phyloP scores from a whole-genome alignment of 1,139 yeast species.

The Lodderomyces pseudojiufengensis region DNA sequence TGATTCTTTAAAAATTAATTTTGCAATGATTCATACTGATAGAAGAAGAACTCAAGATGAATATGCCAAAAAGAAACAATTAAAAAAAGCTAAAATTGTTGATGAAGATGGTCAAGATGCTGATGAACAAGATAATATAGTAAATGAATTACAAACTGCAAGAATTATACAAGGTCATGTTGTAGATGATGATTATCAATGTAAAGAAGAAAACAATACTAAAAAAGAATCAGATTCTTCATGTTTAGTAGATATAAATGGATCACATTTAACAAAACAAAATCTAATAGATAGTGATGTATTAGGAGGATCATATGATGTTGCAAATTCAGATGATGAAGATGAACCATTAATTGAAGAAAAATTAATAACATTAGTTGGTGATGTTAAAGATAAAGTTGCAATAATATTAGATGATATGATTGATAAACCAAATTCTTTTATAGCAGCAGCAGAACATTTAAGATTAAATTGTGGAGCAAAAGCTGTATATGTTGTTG shows the following conservation, averaged over 20 bases:
- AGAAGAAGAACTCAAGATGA: constrained; percentile 84
- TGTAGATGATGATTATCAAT: constrained; percentile 73
- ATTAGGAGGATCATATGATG: constrained; percentile 82
- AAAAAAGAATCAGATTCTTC: no score
- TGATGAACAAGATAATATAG: constrained; percentile 54
- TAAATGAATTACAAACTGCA: constrained; percentile 90
- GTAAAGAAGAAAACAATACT: constrained; percentile 8
- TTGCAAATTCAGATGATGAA: constrained; percentile 71
- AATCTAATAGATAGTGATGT: constrained; percentile 43
- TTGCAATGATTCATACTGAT: constrained; percentile 99
- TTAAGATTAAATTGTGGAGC: constrained; percentile 95
- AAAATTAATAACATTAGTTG: constrained; percentile 90
- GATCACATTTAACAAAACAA: constrained; percentile 4
- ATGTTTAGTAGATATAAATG: constrained; percentile 1
- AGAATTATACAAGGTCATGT: constrained; percentile 96
- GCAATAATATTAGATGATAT: constrained; percentile 95
- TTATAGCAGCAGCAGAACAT: constrained; percentile 97
- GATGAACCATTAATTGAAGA: constrained; percentile 79
- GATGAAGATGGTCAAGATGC: constrained; percentile 21
- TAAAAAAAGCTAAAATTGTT: constrained; percentile 21
- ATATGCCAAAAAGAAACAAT: constrained; percentile 41
- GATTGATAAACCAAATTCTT: constrained; percentile 92
- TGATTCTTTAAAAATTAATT: constrained; percentile 89
- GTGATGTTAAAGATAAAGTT: constrained; percentile 86
- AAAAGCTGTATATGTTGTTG: constrained; percentile 80